Percentiles rank a stretch among this genome's conserved stretches.
Evolutionary conservation across 305 asterid species (phyloP).

Genomic region (Petunia hybrid): DNA sequence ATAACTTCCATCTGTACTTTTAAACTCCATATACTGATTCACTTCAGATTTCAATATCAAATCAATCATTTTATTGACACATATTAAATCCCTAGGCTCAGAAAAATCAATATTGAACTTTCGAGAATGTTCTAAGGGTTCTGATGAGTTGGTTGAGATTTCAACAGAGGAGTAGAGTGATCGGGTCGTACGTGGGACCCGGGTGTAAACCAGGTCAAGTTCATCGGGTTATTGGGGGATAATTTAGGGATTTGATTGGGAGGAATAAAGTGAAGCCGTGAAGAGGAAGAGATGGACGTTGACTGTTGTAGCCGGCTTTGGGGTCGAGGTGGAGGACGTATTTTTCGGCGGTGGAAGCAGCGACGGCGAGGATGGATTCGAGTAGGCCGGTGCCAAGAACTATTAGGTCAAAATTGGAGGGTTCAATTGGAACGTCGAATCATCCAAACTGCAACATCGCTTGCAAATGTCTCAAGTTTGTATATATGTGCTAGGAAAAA

Average conservation of each 20-base stretch:
- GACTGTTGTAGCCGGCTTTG: constrained; percentile 71
- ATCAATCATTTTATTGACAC: constrained; percentile 73
- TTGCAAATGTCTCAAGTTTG: too few species aligned
- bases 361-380: constrained; percentile 82
- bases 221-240: constrained; percentile 32
- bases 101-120: constrained; percentile 70
- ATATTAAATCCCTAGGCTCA: constrained; percentile 77
- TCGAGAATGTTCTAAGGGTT: constrained; percentile 52
- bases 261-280: constrained; percentile 59
- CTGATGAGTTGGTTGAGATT: constrained; percentile 51
- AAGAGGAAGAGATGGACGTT: constrained; percentile 77
- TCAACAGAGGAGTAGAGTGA: constrained; percentile 68
- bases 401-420: constrained; percentile 75
- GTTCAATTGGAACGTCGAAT: constrained; percentile 59
- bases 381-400: constrained; percentile 85
- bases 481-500: too few species aligned
- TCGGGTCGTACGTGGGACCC: constrained; percentile 51
- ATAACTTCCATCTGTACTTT: constrained; percentile 74
- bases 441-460: constrained; percentile 39
- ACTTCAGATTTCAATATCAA: constrained; percentile 69
- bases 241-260: constrained; percentile 13
- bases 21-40: constrained; percentile 88
- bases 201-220: constrained; percentile 37
- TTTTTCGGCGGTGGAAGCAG: constrained; percentile 78
- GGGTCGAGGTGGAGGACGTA: constrained; percentile 88